A percentile compares a stretch with the other conserved stretches of the same genome.
Conservation (phyloP, 148 eudicot genomes). For the Bassia scoparia region DNA sequence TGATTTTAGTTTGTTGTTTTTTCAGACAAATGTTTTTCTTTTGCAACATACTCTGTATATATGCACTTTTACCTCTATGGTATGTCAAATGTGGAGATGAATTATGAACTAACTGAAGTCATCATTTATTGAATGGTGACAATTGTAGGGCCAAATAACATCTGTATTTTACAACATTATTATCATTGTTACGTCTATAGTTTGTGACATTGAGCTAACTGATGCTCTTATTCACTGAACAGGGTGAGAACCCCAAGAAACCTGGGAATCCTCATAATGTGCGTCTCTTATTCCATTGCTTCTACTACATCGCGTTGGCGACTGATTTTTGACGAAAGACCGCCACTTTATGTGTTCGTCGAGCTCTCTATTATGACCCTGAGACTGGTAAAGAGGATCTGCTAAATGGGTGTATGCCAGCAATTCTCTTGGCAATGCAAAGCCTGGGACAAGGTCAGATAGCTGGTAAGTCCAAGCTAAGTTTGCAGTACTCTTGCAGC, state of each 20-base stretch:
- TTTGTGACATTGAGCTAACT: not conserved
- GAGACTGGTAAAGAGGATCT: constrained; percentile 89
- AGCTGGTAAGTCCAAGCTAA: constrained; percentile 49
- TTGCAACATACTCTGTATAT: too few species aligned
- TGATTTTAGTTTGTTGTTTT: too few species aligned
- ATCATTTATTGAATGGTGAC: too few species aligned
- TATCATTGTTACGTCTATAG: not conserved
- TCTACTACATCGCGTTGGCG: constrained; percentile 92
- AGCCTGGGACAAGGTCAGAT: constrained; percentile 96
- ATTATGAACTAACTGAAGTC: too few species aligned
- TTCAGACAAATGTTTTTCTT: too few species aligned
- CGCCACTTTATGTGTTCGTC: constrained; percentile 85
- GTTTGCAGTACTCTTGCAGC: not conserved
- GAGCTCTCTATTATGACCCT: constrained; percentile 83
- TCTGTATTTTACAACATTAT: too few species aligned
- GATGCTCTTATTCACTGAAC: constrained; percentile 22
- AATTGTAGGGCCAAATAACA: too few species aligned
- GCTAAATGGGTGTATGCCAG: constrained; percentile 82
- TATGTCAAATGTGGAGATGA: too few species aligned
- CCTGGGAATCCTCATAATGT: constrained; percentile 85
- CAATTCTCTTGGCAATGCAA: constrained; percentile 78
- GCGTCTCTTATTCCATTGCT: constrained; percentile 89
- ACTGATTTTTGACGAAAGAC: constrained; percentile 83
- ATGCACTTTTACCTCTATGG: too few species aligned
- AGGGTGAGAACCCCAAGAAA: constrained; percentile 94